Evolutionary conservation across 2,329 filamentous ascomycete species (phyloP).

Genomic region (Venturia nashicola): DNA sequence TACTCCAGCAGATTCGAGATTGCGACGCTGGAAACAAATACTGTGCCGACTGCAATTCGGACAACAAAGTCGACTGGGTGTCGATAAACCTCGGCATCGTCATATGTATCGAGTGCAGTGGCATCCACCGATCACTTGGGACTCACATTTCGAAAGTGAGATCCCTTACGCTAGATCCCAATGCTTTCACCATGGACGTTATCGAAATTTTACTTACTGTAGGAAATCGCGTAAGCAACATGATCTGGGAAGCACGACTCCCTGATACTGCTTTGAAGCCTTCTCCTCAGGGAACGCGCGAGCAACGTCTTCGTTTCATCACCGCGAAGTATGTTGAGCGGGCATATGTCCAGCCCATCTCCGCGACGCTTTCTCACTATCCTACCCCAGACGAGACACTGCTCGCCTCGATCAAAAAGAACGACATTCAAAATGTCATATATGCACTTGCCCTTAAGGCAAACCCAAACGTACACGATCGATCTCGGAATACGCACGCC

Average conservation of each 20-base stretch:
- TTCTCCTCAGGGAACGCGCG: slow-evolving; percentile 62
- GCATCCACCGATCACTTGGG: slow-evolving; percentile 88
- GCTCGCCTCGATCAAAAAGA: slow-evolving; percentile 86
- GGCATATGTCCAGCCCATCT: slow-evolving; percentile 67
- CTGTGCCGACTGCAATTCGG: slow-evolving; percentile 90
- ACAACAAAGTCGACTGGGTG: slow-evolving; percentile 93
- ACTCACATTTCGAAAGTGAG: slow-evolving; percentile 97
- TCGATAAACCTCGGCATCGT: slow-evolving; percentile 96
- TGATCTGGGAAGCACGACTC: slow-evolving; percentile 85
- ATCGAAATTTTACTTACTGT: slow-evolving; percentile 85
- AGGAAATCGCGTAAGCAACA: slow-evolving; percentile 90
- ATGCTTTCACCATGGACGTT: slow-evolving; percentile 92
- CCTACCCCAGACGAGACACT: slow-evolving; percentile 75
- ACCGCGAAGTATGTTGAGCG: slow-evolving; percentile 87
- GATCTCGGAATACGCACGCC: slow-evolving; percentile 75
- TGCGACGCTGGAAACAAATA: slow-evolving; percentile 85
- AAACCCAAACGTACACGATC: slow-evolving; percentile 78
- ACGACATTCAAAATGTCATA: slow-evolving; percentile 86
- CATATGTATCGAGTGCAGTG: slow-evolving; percentile 94
- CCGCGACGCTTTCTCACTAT: slow-evolving; percentile 62
- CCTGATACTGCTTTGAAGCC: slow-evolving; percentile 56
- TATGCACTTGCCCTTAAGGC: slow-evolving; percentile 79
- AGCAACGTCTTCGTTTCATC: slow-evolving; percentile 89
- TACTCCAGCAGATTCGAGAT: slow-evolving; percentile 77
- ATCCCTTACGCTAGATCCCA: slow-evolving; percentile 88